phyloP scores from a whole-genome alignment of 495 filamentous ascomycete genomes.

The Penicillium odoratum region DNA sequence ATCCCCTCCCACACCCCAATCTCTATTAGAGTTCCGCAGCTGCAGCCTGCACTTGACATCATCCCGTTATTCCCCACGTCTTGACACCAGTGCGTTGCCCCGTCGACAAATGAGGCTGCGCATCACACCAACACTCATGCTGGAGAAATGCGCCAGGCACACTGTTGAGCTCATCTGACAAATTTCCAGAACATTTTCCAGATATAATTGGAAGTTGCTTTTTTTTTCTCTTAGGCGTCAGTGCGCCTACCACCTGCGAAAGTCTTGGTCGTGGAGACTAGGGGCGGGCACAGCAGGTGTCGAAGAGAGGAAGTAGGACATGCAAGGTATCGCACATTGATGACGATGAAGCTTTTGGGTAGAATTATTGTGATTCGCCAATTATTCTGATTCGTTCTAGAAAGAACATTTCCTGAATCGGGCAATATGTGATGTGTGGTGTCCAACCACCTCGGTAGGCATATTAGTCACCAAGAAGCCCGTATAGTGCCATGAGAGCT shows the following conservation, averaged over 20 bases:
- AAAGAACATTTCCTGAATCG: no score
- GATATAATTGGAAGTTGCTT: conserved; percentile 3
- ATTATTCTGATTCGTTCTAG: background rate
- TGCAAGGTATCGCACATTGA: background rate
- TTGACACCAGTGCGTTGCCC: conserved; percentile 15
- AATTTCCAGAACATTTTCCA: conserved; percentile 14
- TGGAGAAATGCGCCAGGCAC: conserved; percentile 27
- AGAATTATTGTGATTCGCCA: background rate
- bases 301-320: conserved; percentile 2
- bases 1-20: conserved; percentile 21
- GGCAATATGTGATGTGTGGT: background rate
- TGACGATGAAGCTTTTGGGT: background rate
- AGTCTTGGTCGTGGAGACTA: conserved; percentile 13
- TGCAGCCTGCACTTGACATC: conserved; percentile 37
- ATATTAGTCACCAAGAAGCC: background rate
- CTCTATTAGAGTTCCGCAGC: conserved; percentile 31
- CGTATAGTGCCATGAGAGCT: conserved; percentile 1
- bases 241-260: conserved; percentile 18
- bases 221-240: background rate
- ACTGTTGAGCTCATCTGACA: conserved; percentile 25
- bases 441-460: background rate
- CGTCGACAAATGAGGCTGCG: conserved; percentile 29
- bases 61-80: conserved; percentile 13
- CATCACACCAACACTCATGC: conserved; percentile 32
- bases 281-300: conserved; percentile 13